A percentile compares a stretch with the other conserved stretches of the same genome.
These are phyloP conservation scores for Macrophomina pseudophaseolina DNA, from an alignment of 2,329 filamentous ascomycete genomes.

Conservation along the genomic window DNA sequence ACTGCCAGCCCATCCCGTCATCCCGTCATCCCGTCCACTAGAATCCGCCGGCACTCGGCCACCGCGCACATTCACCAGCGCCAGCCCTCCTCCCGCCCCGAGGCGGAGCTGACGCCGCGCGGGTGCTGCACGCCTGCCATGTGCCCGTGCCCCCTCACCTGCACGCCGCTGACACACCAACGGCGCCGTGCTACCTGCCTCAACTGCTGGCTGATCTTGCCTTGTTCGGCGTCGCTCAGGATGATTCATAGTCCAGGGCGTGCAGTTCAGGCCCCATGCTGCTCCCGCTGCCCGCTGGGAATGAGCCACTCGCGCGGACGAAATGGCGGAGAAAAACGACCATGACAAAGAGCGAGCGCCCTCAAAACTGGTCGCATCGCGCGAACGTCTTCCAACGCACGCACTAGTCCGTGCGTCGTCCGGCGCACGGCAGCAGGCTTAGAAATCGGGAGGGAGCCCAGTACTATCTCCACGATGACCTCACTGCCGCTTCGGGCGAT, in stretches of 20 bases:
- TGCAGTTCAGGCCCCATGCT: neutral
- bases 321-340: neutral
- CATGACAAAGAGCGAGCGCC: no score
- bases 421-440: constrained; percentile 6
- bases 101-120: constrained; percentile 13
- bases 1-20: neutral
- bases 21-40: neutral
- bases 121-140: neutral
- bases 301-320: neutral
- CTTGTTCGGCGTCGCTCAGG: neutral
- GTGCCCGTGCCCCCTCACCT: constrained; percentile 1
- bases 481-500: constrained; percentile 20
- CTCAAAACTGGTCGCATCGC: neutral
- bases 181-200: neutral
- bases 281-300: neutral
- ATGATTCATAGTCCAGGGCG: neutral
- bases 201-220: neutral
- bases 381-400: neutral
- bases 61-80: neutral
- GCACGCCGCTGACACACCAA: constrained; percentile 11
- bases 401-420: constrained; percentile 6
- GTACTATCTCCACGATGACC: constrained; percentile 21
- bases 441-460: constrained; percentile 11
- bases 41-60: neutral
- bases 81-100: neutral